These are phyloP conservation scores for Paspalum notatum DNA, from an alignment of 176 grass and related monocot genomes.

Conservation along the genomic window DNA sequence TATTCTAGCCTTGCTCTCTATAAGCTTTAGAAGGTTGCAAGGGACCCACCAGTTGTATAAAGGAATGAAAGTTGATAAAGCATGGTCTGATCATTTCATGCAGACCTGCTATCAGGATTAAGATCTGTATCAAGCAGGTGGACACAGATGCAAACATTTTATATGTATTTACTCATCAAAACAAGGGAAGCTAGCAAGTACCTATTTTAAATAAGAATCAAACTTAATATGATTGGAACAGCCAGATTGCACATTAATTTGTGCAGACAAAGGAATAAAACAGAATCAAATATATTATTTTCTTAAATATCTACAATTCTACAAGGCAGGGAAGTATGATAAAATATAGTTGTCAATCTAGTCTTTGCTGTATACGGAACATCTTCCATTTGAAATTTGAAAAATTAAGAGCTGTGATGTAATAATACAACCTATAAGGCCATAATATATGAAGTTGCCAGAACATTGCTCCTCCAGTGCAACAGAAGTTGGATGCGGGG, in stretches of 20 bases:
- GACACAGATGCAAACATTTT: conserved; percentile 4
- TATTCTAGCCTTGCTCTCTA: conserved; percentile 30
- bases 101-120: conserved; percentile 8
- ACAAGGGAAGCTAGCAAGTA: background rate
- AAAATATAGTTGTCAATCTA: conserved; percentile 19
- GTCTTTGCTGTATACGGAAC: conserved; percentile 21
- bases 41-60: conserved; percentile 18
- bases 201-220: background rate
- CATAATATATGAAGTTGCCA: background rate
- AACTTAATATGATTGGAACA: conserved; percentile 1
- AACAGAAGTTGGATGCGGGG: background rate
- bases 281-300: background rate
- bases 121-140: conserved; percentile 24
- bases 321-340: background rate
- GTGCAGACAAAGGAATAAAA: background rate
- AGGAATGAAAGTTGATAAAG: background rate
- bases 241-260: background rate
- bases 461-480: background rate
- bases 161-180: background rate
- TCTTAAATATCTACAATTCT: background rate
- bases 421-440: conserved; percentile 4
- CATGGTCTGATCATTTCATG: conserved; percentile 40
- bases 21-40: conserved; percentile 34
- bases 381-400: background rate
- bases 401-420: conserved; percentile 1